phyloP scores from a whole-genome alignment of 164 flowering plant species.

The Warburgia ugandensis region DNA sequence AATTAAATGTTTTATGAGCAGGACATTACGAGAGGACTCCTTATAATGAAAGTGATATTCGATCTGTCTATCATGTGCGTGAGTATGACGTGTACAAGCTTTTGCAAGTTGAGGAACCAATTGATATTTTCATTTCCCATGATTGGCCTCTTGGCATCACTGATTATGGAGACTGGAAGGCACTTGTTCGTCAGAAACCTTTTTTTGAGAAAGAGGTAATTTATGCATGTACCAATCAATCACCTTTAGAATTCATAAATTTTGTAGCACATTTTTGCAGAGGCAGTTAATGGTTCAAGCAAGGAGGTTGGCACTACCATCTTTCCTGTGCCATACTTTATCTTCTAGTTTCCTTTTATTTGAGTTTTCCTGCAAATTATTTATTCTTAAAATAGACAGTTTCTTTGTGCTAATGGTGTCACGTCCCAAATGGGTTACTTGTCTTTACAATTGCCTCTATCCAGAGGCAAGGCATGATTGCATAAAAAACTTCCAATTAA shows the following conservation, averaged over 20 bases:
- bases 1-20: constrained; percentile 32
- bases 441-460: neutral
- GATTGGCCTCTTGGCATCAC: constrained; percentile 98
- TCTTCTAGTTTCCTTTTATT: no score
- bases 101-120: constrained; percentile 72
- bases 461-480: neutral
- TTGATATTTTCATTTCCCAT: constrained; percentile 93
- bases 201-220: constrained; percentile 75
- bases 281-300: neutral
- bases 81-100: constrained; percentile 92
- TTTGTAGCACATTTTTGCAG: neutral
- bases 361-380: no score
- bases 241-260: neutral
- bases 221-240: constrained; percentile 1
- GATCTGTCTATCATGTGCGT: constrained; percentile 90
- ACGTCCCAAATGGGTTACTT: neutral
- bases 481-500: no score
- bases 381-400: no score
- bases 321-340: neutral
- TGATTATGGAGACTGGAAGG: constrained; percentile 59
- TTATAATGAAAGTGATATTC: constrained; percentile 64
- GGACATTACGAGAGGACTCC: constrained; percentile 94
- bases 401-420: no score
- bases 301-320: neutral
- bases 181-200: constrained; percentile 61